Evolutionary conservation across 2,329 filamentous ascomycete species (phyloP).

Genomic region (Epichloe uncinata): DNA sequence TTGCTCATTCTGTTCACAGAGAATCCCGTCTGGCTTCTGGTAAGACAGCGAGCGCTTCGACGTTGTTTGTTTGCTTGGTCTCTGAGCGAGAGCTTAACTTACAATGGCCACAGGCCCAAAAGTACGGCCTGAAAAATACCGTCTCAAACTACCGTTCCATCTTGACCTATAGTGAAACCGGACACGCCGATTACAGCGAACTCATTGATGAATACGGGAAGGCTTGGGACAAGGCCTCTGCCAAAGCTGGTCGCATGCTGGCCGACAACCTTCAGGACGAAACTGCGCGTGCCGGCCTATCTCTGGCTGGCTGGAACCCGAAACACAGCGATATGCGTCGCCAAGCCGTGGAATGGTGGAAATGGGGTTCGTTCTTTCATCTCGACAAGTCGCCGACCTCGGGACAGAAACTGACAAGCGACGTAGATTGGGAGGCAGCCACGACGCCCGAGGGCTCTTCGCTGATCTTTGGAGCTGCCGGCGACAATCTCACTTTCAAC

Average conservation of each 20-base stretch:
- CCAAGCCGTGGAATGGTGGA: slow-evolving; percentile 49
- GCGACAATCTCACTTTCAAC: slow-evolving; percentile 48
- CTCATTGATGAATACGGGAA: slow-evolving; percentile 37
- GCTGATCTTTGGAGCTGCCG: slow-evolving; percentile 40
- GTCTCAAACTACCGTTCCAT: slow-evolving; percentile 47
- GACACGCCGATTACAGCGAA: slow-evolving; percentile 34
- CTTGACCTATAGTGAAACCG: slow-evolving; percentile 45
- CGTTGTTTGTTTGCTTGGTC: neutral
- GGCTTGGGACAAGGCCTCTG: slow-evolving; percentile 29
- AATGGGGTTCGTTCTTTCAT: slow-evolving; percentile 18
- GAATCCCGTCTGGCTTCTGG: slow-evolving; percentile 49
- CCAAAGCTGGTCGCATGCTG: slow-evolving; percentile 44
- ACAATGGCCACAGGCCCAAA: slow-evolving; percentile 28
- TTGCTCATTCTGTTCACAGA: slow-evolving; percentile 17
- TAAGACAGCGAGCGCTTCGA: slow-evolving; percentile 3
- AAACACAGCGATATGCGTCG: slow-evolving; percentile 35
- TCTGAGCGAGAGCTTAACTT: neutral
- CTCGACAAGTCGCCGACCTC: no score
- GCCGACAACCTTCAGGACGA: slow-evolving; percentile 47
- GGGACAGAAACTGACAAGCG: neutral
- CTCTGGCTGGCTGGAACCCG: slow-evolving; percentile 49
- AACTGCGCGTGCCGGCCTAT: slow-evolving; percentile 44
- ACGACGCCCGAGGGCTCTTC: slow-evolving; percentile 41
- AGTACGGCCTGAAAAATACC: slow-evolving; percentile 40
- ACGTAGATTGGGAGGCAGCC: slow-evolving; percentile 41